Conservation (phyloP, 2,329 filamentous ascomycete genomes). For the Grosmannia clavigera region DNA sequence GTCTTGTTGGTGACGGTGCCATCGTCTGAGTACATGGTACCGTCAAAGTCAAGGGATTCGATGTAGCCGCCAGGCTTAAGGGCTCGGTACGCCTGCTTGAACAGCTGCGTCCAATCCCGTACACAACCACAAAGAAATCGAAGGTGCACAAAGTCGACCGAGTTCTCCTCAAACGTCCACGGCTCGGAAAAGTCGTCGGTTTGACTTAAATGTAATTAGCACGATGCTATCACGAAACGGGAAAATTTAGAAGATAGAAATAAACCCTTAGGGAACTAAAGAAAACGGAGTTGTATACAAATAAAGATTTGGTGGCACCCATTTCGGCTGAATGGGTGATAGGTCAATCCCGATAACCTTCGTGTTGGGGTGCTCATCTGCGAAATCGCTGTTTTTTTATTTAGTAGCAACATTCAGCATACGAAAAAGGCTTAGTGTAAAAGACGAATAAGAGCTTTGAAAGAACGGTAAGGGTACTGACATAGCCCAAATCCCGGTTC, state of each 20-base stretch:
- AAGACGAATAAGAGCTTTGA: too few species aligned
- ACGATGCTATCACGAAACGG: too few species aligned
- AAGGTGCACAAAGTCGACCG: slow-evolving; percentile 17
- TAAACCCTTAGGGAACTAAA: background rate
- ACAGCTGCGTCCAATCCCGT: slow-evolving; percentile 13
- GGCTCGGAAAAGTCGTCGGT: slow-evolving; percentile 17
- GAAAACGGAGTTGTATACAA: background rate
- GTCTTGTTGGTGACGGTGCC: slow-evolving; percentile 9
- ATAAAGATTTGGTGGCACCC: slow-evolving; percentile 7
- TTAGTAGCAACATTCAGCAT: too few species aligned
- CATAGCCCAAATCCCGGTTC: slow-evolving; percentile 30
- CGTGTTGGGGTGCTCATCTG: slow-evolving; percentile 25
- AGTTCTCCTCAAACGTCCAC: slow-evolving; percentile 13
- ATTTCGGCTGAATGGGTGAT: too few species aligned
- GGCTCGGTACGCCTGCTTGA: slow-evolving; percentile 11
- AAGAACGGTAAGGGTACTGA: slow-evolving; percentile 1
- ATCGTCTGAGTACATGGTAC: slow-evolving; percentile 15
- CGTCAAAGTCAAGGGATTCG: slow-evolving; percentile 12
- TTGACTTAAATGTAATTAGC: slow-evolving; percentile 4
- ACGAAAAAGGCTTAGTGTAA: too few species aligned
- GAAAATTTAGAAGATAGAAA: too few species aligned
- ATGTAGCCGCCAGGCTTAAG: slow-evolving; percentile 38
- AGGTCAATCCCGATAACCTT: slow-evolving; percentile 30
- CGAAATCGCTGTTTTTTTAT: slow-evolving; percentile 25
- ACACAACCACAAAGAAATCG: slow-evolving; percentile 17